These are phyloP conservation scores for Epithele typhae DNA, from an alignment of 768 basidiomycete species.

Conservation along the genomic window DNA sequence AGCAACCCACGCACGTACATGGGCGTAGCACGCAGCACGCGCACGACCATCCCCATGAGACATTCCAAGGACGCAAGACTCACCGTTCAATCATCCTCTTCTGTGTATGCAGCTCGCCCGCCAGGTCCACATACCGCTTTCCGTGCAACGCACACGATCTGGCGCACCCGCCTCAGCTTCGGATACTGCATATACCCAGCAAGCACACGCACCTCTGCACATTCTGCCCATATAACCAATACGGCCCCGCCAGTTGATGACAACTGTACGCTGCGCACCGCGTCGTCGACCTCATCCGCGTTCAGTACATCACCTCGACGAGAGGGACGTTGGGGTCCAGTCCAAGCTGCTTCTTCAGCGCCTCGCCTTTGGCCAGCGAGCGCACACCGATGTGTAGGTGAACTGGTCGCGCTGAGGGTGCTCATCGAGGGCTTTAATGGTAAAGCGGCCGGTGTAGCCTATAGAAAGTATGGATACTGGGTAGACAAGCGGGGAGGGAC, in stretches of 20 bases:
- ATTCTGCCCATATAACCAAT: slow-evolving; percentile 63
- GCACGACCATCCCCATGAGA: no score
- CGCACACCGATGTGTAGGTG: slow-evolving; percentile 70
- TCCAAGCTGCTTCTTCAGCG: slow-evolving; percentile 42
- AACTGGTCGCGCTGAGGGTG: slow-evolving; percentile 61
- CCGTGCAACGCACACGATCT: slow-evolving; percentile 73
- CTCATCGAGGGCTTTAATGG: slow-evolving; percentile 57
- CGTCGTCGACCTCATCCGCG: slow-evolving; percentile 46
- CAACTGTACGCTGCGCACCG: slow-evolving; percentile 57
- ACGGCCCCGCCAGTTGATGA: slow-evolving; percentile 81
- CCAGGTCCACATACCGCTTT: slow-evolving; percentile 83
- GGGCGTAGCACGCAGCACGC: no score
- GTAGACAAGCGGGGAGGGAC: not conserved
- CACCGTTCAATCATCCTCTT: slow-evolving; percentile 55
- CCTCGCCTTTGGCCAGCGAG: slow-evolving; percentile 56
- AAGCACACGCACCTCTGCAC: slow-evolving; percentile 53
- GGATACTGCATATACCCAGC: not conserved
- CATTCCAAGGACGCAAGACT: slow-evolving; percentile 22
- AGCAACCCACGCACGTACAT: no score
- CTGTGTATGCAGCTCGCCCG: slow-evolving; percentile 70
- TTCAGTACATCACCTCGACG: slow-evolving; percentile 61
- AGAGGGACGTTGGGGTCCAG: slow-evolving; percentile 39
- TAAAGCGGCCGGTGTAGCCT: slow-evolving; percentile 70
- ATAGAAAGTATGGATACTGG: not conserved
- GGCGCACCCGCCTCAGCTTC: not conserved